Percentiles rank a stretch among this genome's conserved stretches.
Evolutionary conservation across 192 early-diverging fungal species (phyloP).

Genomic region (Lobosporangium transversale): DNA sequence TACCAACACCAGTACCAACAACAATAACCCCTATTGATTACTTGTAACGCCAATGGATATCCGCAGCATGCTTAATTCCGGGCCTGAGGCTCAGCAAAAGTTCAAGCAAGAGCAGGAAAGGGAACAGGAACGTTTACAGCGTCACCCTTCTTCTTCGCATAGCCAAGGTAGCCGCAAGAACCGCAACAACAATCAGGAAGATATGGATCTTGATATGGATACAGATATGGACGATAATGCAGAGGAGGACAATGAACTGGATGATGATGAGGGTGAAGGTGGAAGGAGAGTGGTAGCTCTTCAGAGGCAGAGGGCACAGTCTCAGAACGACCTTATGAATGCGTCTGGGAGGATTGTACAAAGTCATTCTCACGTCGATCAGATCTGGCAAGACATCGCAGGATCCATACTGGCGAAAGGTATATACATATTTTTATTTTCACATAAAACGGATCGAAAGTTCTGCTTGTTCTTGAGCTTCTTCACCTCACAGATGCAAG

Average conservation of each 20-base stretch:
- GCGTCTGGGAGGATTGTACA: constrained; percentile 68
- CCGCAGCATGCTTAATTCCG: constrained; percentile 50
- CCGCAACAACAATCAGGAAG: constrained; percentile 32
- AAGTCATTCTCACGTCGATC: constrained; percentile 78
- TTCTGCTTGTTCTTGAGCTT: too few relatives aligned
- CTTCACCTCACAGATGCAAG: too few relatives aligned
- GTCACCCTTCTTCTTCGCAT: too few relatives aligned
- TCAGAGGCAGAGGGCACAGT: constrained; percentile 49
- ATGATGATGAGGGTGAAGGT: constrained; percentile 21
- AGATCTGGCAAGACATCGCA: constrained; percentile 75
- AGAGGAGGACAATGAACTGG: constrained; percentile 8
- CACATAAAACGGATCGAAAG: too few relatives aligned
- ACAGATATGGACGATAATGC: constrained; percentile 33
- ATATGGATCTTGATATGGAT: constrained; percentile 29
- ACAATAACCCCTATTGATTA: background rate
- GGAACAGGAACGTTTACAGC: background rate
- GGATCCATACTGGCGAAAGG: constrained; percentile 81
- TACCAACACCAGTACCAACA: too few relatives aligned
- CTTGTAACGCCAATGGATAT: too few relatives aligned
- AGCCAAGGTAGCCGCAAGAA: too few relatives aligned
- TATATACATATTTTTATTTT: too few relatives aligned
- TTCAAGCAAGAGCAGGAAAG: constrained; percentile 11
- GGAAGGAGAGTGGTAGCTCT: constrained; percentile 42
- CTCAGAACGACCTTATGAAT: constrained; percentile 60
- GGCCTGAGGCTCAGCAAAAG: constrained; percentile 38